A percentile compares a stretch with the other conserved stretches of the same genome.
These are phyloP conservation scores for Boletus reticuloceps DNA, from an alignment of 768 basidiomycete species.

Conservation along the genomic window DNA sequence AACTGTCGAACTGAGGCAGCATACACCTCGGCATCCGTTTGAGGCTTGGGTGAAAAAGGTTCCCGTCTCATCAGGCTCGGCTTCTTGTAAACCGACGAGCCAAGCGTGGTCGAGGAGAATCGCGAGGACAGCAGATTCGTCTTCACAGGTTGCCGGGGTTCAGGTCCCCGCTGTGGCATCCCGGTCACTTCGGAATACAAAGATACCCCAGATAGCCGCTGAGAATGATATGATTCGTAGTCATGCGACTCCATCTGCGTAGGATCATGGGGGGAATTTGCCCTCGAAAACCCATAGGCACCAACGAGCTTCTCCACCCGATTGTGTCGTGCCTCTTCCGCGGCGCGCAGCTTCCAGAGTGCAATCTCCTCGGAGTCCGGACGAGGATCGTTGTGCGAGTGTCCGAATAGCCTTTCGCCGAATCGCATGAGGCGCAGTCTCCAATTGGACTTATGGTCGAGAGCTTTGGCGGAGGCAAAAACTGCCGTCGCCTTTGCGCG, in stretches of 20 bases:
- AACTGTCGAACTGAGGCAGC: slow-evolving; percentile 45
- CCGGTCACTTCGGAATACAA: slow-evolving; percentile 74
- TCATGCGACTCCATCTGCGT: slow-evolving; percentile 23
- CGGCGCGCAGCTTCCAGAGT: slow-evolving; percentile 47
- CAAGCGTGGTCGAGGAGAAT: slow-evolving; percentile 47
- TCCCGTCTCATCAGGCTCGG: slow-evolving; percentile 29
- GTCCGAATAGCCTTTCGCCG: slow-evolving; percentile 59
- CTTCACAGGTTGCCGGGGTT: slow-evolving; percentile 72
- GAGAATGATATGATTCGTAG: slow-evolving; percentile 25
- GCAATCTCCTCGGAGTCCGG: slow-evolving; percentile 45
- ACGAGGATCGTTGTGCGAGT: slow-evolving; percentile 25
- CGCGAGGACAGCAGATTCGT: slow-evolving; percentile 43
- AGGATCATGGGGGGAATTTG: slow-evolving; percentile 35
- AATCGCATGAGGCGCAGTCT: slow-evolving; percentile 53
- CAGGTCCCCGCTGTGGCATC: slow-evolving; percentile 53
- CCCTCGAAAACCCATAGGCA: slow-evolving; percentile 45
- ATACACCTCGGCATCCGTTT: slow-evolving; percentile 62
- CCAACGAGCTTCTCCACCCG: slow-evolving; percentile 50
- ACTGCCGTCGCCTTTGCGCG: slow-evolving; percentile 63
- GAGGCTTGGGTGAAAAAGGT: slow-evolving; percentile 26
- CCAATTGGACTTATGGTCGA: slow-evolving; percentile 52
- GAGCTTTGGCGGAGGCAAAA: slow-evolving; percentile 60
- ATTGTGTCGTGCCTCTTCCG: slow-evolving; percentile 50
- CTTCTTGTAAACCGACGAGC: slow-evolving; percentile 35
- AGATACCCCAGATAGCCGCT: slow-evolving; percentile 46